Evolutionary conservation across 2,329 filamentous ascomycete genomes (phyloP).

Genomic region (Bipolaris cookei): DNA sequence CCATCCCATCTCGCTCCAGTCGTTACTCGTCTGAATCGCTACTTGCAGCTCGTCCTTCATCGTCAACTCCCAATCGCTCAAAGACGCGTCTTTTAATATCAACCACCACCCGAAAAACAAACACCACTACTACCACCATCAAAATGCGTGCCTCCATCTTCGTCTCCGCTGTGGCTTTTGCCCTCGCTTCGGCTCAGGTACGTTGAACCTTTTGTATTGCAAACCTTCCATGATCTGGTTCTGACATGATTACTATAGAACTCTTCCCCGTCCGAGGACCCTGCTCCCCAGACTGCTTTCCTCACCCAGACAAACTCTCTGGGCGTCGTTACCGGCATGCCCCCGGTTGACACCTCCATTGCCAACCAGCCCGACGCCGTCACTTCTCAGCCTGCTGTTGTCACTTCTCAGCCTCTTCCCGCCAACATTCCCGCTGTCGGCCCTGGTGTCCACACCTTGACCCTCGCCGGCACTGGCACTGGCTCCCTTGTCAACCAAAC

Average conservation of each 20-base stretch:
- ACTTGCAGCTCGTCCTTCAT: conserved; percentile 19
- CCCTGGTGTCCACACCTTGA: conserved; percentile 45
- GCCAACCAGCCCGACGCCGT: conserved; percentile 35
- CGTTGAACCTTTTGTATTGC: conserved; percentile 16
- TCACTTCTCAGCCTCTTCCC: conserved; percentile 34
- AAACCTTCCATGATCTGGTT: conserved; percentile 1
- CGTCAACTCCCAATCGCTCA: conserved; percentile 22
- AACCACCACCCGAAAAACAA: conserved; percentile 14
- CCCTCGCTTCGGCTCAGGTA: conserved; percentile 41
- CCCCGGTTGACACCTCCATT: conserved; percentile 30
- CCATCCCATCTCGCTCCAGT: conserved; percentile 16
- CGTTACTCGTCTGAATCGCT: conserved; percentile 14
- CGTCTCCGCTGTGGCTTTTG: conserved; percentile 39
- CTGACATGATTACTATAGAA: conserved; percentile 11
- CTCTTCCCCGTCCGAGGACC: neutral
- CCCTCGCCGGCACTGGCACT: conserved; percentile 31
- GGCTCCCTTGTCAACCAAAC: conserved; percentile 38
- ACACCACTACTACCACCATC: conserved; percentile 15
- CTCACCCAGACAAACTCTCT: conserved; percentile 44
- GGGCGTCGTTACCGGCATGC: conserved; percentile 44
- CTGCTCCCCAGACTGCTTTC: conserved; percentile 34
- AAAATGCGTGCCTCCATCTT: conserved; percentile 44
- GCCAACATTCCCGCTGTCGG: conserved; percentile 47
- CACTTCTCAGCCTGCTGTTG: conserved; percentile 30
- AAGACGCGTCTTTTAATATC: neutral